phyloP scores from a whole-genome alignment of 2,329 filamentous ascomycete species.

The Penicillium sp. region DNA sequence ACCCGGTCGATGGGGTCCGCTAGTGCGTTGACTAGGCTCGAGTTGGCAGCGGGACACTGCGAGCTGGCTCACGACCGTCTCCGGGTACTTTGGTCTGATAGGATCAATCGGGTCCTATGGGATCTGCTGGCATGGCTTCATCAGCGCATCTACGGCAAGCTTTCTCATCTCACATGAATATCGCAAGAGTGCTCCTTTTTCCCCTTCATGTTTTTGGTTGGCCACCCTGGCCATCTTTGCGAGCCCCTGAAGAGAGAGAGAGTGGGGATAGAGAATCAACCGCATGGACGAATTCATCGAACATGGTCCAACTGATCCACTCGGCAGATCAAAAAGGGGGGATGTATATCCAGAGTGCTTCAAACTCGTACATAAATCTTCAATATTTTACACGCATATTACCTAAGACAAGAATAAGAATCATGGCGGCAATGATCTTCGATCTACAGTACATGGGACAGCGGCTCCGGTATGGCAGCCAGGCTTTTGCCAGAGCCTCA shows the following conservation, averaged over 20 bases:
- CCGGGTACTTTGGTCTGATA: too few species aligned
- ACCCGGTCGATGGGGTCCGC: conserved; percentile 23
- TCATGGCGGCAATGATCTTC: conserved; percentile 4
- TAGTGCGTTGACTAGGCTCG: conserved; percentile 17
- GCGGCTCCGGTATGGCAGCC: neutral
- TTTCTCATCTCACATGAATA: too few species aligned
- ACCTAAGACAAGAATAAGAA: conserved; percentile 1
- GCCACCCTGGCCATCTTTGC: neutral
- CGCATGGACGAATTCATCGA: too few species aligned
- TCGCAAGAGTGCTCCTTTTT: too few species aligned
- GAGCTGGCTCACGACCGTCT: too few species aligned
- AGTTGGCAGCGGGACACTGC: too few species aligned
- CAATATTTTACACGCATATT: conserved; percentile 15
- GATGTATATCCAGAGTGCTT: neutral
- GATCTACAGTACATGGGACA: conserved; percentile 8
- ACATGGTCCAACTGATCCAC: too few species aligned
- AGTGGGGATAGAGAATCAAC: too few species aligned
- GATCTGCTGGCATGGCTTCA: too few species aligned
- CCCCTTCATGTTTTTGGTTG: too few species aligned
- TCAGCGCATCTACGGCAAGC: too few species aligned
- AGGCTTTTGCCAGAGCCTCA: neutral
- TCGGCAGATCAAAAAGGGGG: neutral
- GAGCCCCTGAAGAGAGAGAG: neutral
- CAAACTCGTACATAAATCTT: conserved; percentile 1
- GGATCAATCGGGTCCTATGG: too few species aligned